phyloP scores from a whole-genome alignment of 2,329 filamentous ascomycete genomes.

The Claviceps sorghi region DNA sequence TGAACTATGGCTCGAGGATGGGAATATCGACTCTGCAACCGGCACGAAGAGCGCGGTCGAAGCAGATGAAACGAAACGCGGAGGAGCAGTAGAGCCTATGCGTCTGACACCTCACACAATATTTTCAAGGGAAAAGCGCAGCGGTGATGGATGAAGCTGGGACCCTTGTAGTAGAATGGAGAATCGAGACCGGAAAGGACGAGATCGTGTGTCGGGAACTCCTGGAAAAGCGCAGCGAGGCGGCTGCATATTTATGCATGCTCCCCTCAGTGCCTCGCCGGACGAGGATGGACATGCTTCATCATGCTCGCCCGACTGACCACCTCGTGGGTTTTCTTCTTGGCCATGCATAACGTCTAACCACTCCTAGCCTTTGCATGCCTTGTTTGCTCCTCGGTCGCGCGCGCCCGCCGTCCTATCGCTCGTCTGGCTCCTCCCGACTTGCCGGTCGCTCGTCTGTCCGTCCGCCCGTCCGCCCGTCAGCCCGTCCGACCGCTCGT shows the following conservation, averaged over 20 bases:
- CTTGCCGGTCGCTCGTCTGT: conserved; percentile 1
- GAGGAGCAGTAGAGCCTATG: background rate
- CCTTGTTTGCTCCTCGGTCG: background rate
- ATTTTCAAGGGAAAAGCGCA: background rate
- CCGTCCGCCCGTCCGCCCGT: too few relatives aligned
- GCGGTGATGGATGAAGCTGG: background rate
- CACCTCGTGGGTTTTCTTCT: background rate
- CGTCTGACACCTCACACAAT: background rate
- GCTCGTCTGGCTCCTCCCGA: background rate
- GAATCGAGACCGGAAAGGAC: background rate
- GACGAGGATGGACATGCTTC: background rate
- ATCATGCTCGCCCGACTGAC: background rate
- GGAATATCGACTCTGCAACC: background rate
- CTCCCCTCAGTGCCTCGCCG: background rate
- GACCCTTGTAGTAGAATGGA: background rate
- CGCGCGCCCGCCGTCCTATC: background rate
- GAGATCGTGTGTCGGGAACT: background rate
- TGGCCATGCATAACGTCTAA: background rate
- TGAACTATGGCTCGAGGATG: background rate
- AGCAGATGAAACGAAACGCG: too few relatives aligned
- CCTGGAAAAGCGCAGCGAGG: background rate
- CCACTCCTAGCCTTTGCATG: background rate
- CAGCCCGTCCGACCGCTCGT: background rate
- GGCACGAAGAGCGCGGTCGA: background rate
- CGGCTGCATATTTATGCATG: background rate